A percentile compares a stretch with the other conserved stretches of the same genome.
phyloP scores from a whole-genome alignment of 179 eudicot species.

The Carnegiea gigantea region DNA sequence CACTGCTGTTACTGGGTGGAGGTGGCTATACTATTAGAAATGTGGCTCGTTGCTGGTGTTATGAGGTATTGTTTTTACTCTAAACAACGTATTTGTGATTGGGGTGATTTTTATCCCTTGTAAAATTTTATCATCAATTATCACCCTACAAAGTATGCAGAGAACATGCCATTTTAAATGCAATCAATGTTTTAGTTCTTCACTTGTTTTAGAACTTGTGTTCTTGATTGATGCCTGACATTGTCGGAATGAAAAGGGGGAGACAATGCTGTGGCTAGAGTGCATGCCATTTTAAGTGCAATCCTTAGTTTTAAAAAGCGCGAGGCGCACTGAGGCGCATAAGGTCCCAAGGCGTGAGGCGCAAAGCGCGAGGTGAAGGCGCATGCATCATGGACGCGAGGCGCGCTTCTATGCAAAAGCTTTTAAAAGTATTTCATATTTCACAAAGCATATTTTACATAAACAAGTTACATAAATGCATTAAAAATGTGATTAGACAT shows the following conservation, averaged over 20 bases:
- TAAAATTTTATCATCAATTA: neutral
- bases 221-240: neutral
- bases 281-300: neutral
- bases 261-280: neutral
- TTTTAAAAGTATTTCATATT: too few species aligned
- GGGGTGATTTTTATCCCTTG: neutral
- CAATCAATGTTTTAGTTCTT: neutral
- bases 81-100: neutral
- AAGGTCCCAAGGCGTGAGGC: too few species aligned
- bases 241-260: neutral
- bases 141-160: neutral
- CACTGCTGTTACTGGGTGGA: slow-evolving; percentile 60
- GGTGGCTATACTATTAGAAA: slow-evolving; percentile 86
- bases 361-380: too few species aligned
- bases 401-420: too few species aligned
- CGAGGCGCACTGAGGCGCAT: too few species aligned
- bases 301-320: too few species aligned
- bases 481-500: too few species aligned
- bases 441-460: too few species aligned
- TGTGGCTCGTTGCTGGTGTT: slow-evolving; percentile 92
- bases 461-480: too few species aligned
- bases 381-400: too few species aligned
- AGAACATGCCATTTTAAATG: neutral
- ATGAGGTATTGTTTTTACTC: slow-evolving; percentile 55
- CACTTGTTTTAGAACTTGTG: neutral